phyloP scores from a whole-genome alignment of 768 basidiomycete species.

The Auricularia sp. region DNA sequence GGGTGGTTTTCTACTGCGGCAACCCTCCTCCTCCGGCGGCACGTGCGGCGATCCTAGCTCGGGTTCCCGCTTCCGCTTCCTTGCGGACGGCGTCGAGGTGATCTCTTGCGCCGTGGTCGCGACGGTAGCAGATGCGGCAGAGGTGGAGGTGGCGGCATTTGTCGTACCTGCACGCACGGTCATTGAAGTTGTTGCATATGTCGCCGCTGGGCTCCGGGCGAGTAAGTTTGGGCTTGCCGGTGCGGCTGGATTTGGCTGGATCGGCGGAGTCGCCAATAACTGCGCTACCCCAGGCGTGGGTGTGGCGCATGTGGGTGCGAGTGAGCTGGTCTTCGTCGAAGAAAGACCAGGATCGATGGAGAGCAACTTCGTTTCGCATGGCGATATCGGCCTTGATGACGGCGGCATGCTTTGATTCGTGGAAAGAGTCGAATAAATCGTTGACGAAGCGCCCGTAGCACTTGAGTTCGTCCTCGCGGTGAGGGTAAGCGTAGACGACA shows the following conservation, averaged over 20 bases:
- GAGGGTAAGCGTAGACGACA: background rate
- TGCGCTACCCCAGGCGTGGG: background rate
- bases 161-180: background rate
- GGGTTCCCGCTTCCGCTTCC: background rate
- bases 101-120: background rate
- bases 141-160: background rate
- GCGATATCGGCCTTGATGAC: background rate
- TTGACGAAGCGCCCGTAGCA: background rate
- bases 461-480: background rate
- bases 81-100: background rate
- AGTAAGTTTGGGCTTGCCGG: background rate
- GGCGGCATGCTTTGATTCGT: background rate
- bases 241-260: background rate
- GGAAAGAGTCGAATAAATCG: background rate
- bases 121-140: background rate
- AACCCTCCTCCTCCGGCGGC: background rate
- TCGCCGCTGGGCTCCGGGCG: background rate
- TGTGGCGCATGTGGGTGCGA: background rate
- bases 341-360: background rate
- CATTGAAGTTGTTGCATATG: background rate
- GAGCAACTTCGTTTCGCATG: background rate
- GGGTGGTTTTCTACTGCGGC: background rate
- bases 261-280: background rate
- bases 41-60: background rate
- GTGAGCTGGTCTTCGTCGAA: background rate